These are phyloP conservation scores for Pyrenopolyporus hunteri DNA, from an alignment of 495 filamentous ascomycete genomes.

Conservation along the genomic window DNA sequence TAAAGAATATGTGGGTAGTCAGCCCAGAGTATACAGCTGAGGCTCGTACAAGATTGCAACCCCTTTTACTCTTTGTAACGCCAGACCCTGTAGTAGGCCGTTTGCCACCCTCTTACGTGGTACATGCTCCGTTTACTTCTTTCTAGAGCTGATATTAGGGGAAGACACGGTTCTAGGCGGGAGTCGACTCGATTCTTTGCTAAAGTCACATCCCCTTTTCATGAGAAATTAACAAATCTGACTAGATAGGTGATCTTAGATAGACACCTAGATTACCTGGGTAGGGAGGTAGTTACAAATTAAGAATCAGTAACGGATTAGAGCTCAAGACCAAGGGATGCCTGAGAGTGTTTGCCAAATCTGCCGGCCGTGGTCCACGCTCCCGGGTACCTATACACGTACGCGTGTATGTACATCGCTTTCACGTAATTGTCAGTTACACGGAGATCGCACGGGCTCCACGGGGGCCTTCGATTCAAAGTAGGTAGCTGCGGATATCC, in stretches of 20 bases:
- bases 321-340: no score
- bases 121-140: neutral
- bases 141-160: neutral
- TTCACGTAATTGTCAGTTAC: slow-evolving; percentile 9
- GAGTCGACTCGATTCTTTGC: no score
- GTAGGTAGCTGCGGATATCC: slow-evolving; percentile 29
- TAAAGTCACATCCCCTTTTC: no score
- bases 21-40: neutral
- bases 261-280: no score
- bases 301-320: no score
- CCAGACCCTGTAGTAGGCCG: slow-evolving; percentile 19
- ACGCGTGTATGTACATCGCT: neutral
- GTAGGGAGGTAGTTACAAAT: neutral
- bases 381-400: neutral
- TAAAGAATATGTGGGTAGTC: neutral
- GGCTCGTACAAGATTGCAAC: slow-evolving; percentile 22
- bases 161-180: neutral
- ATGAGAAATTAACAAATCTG: no score
- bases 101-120: slow-evolving; percentile 23
- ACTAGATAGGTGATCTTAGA: no score
- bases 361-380: neutral
- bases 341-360: slow-evolving; percentile 9
- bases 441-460: slow-evolving; percentile 16
- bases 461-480: slow-evolving; percentile 21
- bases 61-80: slow-evolving; percentile 15